phyloP scores from a whole-genome alignment of 306 rosid genomes.

The Hippophae rhamnoides region DNA sequence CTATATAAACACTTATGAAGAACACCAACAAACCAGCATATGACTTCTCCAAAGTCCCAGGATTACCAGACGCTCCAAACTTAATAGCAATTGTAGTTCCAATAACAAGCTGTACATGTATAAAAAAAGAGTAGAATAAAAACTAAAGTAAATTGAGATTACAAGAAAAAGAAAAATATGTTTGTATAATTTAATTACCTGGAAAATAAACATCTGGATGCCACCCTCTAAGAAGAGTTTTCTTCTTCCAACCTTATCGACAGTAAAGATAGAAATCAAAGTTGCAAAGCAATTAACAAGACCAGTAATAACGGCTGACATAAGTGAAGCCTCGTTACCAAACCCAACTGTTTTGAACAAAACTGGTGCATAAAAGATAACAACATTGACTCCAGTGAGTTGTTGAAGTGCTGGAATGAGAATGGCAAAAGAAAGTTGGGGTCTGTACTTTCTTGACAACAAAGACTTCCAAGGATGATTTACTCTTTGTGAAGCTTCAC shows the following conservation, averaged over 20 bases:
- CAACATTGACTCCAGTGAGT: slow-evolving; percentile 67
- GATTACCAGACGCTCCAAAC: slow-evolving; percentile 52
- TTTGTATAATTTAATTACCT: slow-evolving; percentile 24
- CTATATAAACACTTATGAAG: slow-evolving; percentile 43
- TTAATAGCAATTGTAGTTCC: slow-evolving; percentile 40
- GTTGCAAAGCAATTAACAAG: slow-evolving; percentile 40
- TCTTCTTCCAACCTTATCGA: slow-evolving; percentile 65
- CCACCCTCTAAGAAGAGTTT: slow-evolving; percentile 68
- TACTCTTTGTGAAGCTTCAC: slow-evolving; percentile 38
- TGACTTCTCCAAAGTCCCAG: slow-evolving; percentile 36
- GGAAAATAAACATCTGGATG: slow-evolving; percentile 53
- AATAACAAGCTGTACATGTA: slow-evolving; percentile 34
- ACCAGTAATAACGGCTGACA: slow-evolving; percentile 59
- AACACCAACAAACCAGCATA: slow-evolving; percentile 38
- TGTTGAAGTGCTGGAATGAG: slow-evolving; percentile 70
- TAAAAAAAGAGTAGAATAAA: background rate
- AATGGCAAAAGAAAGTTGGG: slow-evolving; percentile 54
- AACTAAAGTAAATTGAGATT: too few relatives aligned
- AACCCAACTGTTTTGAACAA: slow-evolving; percentile 73
- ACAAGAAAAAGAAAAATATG: too few relatives aligned
- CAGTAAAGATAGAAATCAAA: slow-evolving; percentile 29
- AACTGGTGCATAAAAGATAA: slow-evolving; percentile 73
- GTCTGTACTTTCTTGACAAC: slow-evolving; percentile 50
- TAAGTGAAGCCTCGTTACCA: slow-evolving; percentile 47
- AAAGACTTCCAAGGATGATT: slow-evolving; percentile 46